Evolutionary conservation across 2,329 filamentous ascomycete species (phyloP).

Genomic region (Aplosporella prunicola): DNA sequence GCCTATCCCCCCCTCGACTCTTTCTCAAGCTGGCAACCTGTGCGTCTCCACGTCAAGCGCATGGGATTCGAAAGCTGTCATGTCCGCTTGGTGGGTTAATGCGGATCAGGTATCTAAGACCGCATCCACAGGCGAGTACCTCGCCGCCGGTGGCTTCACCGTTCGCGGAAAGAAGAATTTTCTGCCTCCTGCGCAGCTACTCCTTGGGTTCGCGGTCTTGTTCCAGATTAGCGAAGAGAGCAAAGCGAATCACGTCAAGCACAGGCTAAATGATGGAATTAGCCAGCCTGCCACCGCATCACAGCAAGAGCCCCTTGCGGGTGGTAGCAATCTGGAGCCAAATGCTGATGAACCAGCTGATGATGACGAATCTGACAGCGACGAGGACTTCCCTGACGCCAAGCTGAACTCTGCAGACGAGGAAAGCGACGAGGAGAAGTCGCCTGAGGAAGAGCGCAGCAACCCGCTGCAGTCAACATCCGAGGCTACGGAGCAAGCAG

Average conservation of each 20-base stretch:
- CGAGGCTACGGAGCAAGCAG: conserved; percentile 1
- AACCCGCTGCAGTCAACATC: conserved; percentile 32
- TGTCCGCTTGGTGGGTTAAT: conserved; percentile 94
- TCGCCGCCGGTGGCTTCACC: conserved; percentile 69
- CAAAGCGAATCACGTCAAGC: conserved; percentile 68
- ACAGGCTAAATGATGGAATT: conserved; percentile 45
- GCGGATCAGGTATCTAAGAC: conserved; percentile 86
- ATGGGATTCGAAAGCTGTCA: conserved; percentile 93
- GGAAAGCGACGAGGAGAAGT: conserved; percentile 27
- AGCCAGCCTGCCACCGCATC: conserved; percentile 12
- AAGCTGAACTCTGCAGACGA: conserved; percentile 26
- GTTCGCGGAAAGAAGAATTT: conserved; percentile 84
- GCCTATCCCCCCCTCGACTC: conserved; percentile 81
- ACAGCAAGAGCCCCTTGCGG: conserved; percentile 8
- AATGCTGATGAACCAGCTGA: conserved; percentile 18
- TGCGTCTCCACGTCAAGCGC: conserved; percentile 78
- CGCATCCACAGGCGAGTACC: conserved; percentile 66
- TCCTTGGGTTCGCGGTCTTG: conserved; percentile 79
- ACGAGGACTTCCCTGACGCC: conserved; percentile 39
- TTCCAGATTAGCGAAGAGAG: conserved; percentile 87
- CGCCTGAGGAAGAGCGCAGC: conserved; percentile 20
- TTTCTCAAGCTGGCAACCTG: conserved; percentile 81
- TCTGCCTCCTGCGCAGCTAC: conserved; percentile 73
- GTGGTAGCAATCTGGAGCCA: no score
- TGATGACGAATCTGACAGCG: conserved; percentile 26